Conservation (phyloP, 2,329 filamentous ascomycete species). For the Ophiostoma pallidulum region DNA sequence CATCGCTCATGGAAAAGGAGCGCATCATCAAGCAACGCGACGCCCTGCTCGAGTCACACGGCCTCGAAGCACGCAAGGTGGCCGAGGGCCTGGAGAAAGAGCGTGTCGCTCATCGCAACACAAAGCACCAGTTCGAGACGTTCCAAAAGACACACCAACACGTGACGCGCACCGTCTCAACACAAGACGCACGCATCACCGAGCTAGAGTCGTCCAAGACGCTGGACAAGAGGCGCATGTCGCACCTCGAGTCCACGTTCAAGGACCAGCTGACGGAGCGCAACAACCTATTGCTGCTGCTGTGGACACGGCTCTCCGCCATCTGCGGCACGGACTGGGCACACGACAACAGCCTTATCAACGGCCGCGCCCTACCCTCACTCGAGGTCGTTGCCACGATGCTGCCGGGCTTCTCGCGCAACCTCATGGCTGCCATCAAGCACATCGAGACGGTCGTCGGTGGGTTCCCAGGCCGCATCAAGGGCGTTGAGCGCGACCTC, state of each 20-base stretch:
- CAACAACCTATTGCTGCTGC: slow-evolving; percentile 74
- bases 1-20: slow-evolving; percentile 79
- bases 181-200: slow-evolving; percentile 72
- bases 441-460: slow-evolving; percentile 72
- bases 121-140: slow-evolving; percentile 79
- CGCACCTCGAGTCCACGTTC: slow-evolving; percentile 66
- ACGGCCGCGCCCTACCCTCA: slow-evolving; percentile 71
- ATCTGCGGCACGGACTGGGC: slow-evolving; percentile 90
- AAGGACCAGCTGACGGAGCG: slow-evolving; percentile 83
- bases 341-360: slow-evolving; percentile 79
- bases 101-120: slow-evolving; percentile 71
- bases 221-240: slow-evolving; percentile 68
- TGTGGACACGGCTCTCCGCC: slow-evolving; percentile 81
- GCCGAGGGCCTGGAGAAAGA: slow-evolving; percentile 88
- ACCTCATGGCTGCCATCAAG: slow-evolving; percentile 77
- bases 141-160: slow-evolving; percentile 82
- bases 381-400: slow-evolving; percentile 79
- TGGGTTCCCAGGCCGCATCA: slow-evolving; percentile 70
- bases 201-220: slow-evolving; percentile 77
- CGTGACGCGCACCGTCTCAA: slow-evolving; percentile 73
- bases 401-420: slow-evolving; percentile 81
- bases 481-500: slow-evolving; percentile 79
- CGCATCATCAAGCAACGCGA: slow-evolving; percentile 84
- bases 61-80: slow-evolving; percentile 74
- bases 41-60: slow-evolving; percentile 75